Conservation (phyloP, 2,329 filamentous ascomycete genomes). For the Thermomyces lanuginosus region DNA sequence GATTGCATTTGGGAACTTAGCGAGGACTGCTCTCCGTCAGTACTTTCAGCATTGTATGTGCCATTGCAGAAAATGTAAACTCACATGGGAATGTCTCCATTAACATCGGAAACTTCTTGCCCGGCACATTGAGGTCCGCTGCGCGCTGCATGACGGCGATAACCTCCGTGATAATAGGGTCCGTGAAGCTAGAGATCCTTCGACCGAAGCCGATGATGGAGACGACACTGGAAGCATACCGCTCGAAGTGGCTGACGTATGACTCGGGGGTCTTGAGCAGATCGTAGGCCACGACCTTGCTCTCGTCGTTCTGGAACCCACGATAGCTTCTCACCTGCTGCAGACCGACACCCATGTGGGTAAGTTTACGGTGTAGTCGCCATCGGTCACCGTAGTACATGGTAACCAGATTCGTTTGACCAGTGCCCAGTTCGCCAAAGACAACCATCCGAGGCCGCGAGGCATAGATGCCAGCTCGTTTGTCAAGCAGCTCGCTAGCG, state of each 20-base stretch:
- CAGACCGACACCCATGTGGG: conserved; percentile 36
- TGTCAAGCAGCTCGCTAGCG: conserved; percentile 21
- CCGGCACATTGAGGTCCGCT: conserved; percentile 39
- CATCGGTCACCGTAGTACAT: conserved; percentile 17
- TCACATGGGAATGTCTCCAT: conserved; percentile 38
- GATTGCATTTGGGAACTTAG: conserved; percentile 33
- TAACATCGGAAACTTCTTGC: conserved; percentile 41
- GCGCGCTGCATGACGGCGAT: conserved; percentile 44
- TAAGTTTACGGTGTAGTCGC: conserved; percentile 33
- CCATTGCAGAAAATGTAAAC: not conserved
- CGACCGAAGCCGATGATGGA: conserved; percentile 38
- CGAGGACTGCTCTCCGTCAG: conserved; percentile 17
- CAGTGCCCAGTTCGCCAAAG: conserved; percentile 14
- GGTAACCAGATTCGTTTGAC: conserved; percentile 2
- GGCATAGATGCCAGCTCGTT: conserved; percentile 19
- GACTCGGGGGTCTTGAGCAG: conserved; percentile 15
- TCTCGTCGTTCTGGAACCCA: conserved; percentile 42
- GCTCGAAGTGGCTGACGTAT: conserved; percentile 33
- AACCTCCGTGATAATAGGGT: conserved; percentile 29
- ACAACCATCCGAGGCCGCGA: conserved; percentile 14
- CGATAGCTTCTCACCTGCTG: conserved; percentile 41
- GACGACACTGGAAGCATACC: conserved; percentile 35
- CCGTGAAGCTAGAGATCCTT: conserved; percentile 25
- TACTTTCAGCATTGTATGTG: not conserved
- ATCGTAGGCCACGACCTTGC: conserved; percentile 17